Base-by-base conservation (phyloP, 176 grass and related monocot genomes). In the Hsuehochloa calcarea region DNA sequence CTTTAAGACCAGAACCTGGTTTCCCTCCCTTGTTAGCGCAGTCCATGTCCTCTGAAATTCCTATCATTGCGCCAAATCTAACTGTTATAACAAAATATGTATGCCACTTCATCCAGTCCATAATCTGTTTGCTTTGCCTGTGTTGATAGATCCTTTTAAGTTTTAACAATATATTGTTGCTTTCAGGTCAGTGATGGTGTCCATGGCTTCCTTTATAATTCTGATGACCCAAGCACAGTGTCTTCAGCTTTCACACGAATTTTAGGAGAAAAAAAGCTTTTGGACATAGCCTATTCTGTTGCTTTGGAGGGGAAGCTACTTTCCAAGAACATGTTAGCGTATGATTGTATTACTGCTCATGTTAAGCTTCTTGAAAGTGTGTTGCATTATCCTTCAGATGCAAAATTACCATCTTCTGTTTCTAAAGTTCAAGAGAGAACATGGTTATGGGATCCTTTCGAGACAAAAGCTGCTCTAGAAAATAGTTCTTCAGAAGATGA, bases 1-100 rank as follows among this genome's bases (percentile, higher is more conserved):
- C 91, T 72, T 96, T 94, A 74, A 84, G 86, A 78, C 84, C 91
- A 54, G 96, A 99, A 83, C 91, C 90, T 85, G 82, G 51, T 80
- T 99, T 99, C 78, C 96, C 96, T 80, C 90, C 96, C 72, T 79
- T 94, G 47, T 89, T 99, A 68, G 68, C 89, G 84, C 86, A 59
- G 52, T 91, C 96, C 59, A 99, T 99, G 93, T 89, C 96, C 65
- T 94, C 88, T 82, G 93, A 86, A 86, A 85, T 94, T 91, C 96
- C 93, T 31, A 86, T 96, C 58, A 88, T 94, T 56, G 90, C 71
- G 34, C 96, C 96, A 44, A 96, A 96, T 90, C 85, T 99, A 68
- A 99, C 90, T 89, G 66, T 84, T 83, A 86, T 98, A 85, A 87
- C 68, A 78, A 95, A 94, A 87, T 90, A 98, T 91, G 96, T 98